These are phyloP conservation scores for Debaryomyces tyrocola DNA, from an alignment of 805 yeast genomes.

Conservation along the genomic window DNA sequence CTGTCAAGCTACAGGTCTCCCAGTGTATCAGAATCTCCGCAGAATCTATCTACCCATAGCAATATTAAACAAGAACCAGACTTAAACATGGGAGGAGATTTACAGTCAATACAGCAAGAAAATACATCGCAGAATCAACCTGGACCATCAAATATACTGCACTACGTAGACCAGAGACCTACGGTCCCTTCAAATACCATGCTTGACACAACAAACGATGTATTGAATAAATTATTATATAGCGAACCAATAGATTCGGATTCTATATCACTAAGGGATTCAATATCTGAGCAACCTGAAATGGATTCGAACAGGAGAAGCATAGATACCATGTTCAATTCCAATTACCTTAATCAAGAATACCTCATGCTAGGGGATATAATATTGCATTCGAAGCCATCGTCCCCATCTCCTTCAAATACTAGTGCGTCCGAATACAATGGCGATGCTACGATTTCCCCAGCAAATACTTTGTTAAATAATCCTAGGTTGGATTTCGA, in stretches of 20 bases:
- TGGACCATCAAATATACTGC: neutral
- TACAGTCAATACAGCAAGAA: neutral
- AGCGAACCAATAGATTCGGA: constrained; percentile 13
- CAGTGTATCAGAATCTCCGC: neutral
- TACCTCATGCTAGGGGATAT: constrained; percentile 54
- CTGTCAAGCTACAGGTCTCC: neutral
- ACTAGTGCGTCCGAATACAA: constrained; percentile 18
- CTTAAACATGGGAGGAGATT: neutral
- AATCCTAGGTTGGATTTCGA: constrained; percentile 1
- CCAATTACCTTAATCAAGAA: constrained; percentile 51
- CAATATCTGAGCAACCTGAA: constrained; percentile 2
- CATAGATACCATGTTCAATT: constrained; percentile 26
- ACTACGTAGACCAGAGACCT: neutral
- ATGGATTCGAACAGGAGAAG: neutral
- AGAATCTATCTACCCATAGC: neutral
- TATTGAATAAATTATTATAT: constrained; percentile 21
- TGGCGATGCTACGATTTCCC: constrained; percentile 4
- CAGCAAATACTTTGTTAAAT: constrained; percentile 7
- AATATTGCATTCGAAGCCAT: constrained; percentile 38
- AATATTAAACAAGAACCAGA: neutral
- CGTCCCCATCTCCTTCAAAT: constrained; percentile 40
- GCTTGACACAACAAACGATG: constrained; percentile 30
- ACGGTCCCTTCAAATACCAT: constrained; percentile 12
- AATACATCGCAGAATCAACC: neutral
- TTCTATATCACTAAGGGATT: constrained; percentile 4